phyloP scores from a whole-genome alignment of 2,329 filamentous ascomycete genomes.

The Alternaria postmessia region DNA sequence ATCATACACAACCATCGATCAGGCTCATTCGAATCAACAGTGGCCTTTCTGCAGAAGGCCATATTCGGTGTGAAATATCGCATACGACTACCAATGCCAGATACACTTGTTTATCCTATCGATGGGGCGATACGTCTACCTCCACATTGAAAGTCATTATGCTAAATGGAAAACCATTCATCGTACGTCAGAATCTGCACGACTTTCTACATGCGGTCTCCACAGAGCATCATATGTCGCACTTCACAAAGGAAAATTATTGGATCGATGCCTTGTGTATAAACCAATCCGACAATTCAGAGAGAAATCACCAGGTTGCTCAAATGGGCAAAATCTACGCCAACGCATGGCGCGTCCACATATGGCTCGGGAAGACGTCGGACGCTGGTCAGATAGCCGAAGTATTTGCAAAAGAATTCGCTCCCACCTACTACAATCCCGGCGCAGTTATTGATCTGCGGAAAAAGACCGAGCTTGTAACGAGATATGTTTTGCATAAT shows the following conservation, averaged over 20 bases:
- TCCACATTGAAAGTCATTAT: neutral
- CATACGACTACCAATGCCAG: neutral
- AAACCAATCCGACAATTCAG: neutral
- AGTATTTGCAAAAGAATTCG: too few relatives aligned
- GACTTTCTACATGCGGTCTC: neutral
- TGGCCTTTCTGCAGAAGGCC: neutral
- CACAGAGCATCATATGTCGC: neutral
- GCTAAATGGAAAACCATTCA: neutral
- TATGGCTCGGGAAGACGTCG: neutral
- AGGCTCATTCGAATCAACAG: neutral
- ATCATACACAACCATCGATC: neutral
- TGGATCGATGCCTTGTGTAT: neutral
- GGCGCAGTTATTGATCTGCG: too few relatives aligned
- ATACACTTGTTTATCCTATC: neutral
- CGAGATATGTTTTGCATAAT: neutral
- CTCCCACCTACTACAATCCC: too few relatives aligned
- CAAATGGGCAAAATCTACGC: neutral
- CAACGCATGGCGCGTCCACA: neutral
- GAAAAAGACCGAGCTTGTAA: neutral
- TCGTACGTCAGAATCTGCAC: neutral
- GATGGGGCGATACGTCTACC: neutral
- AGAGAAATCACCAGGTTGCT: neutral
- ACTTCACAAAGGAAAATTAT: neutral
- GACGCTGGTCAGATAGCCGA: neutral
- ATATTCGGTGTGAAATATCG: neutral